A percentile compares a stretch with the other conserved stretches of the same genome.
Evolutionary conservation across 2,329 filamentous ascomycete species (phyloP).

Genomic region (Paecilomyces sp.): DNA sequence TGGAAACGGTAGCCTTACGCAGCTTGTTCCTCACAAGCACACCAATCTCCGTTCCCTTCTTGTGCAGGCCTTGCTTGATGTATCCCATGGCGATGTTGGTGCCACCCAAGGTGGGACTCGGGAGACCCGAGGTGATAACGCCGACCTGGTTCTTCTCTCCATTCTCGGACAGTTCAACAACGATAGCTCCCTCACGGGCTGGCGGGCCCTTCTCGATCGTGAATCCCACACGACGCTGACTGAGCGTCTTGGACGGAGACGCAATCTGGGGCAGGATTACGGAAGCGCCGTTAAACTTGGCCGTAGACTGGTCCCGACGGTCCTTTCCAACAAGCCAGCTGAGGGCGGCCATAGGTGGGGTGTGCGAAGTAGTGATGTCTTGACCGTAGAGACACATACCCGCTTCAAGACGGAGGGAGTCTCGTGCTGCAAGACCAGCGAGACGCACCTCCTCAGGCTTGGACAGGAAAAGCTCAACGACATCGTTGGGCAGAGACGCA

Average conservation of each 20-base stretch:
- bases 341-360: slow-evolving; percentile 59
- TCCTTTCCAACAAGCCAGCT: slow-evolving; percentile 81
- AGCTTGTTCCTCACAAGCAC: slow-evolving; percentile 71
- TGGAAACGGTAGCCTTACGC: slow-evolving; percentile 67
- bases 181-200: slow-evolving; percentile 78
- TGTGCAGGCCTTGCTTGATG: slow-evolving; percentile 72
- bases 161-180: slow-evolving; percentile 53
- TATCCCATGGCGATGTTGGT: slow-evolving; percentile 98
- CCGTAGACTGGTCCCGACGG: slow-evolving; percentile 49
- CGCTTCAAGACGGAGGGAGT: slow-evolving; percentile 87
- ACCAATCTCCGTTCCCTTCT: slow-evolving; percentile 72
- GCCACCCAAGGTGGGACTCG: slow-evolving; percentile 69
- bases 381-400: slow-evolving; percentile 99
- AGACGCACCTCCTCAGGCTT: slow-evolving; percentile 63
- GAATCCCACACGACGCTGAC: slow-evolving; percentile 71
- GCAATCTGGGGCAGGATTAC: slow-evolving; percentile 67
- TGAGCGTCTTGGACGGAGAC: slow-evolving; percentile 51
- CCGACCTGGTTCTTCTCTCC: slow-evolving; percentile 61
- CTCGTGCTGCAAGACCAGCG: slow-evolving; percentile 82
- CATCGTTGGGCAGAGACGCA: slow-evolving; percentile 31
- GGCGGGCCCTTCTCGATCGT: slow-evolving; percentile 73
- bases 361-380: slow-evolving; percentile 75
- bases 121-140: slow-evolving; percentile 79
- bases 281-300: slow-evolving; percentile 79
- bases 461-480: slow-evolving; percentile 64